Percentiles rank a stretch among this genome's conserved stretches.
Conservation (phyloP, 495 filamentous ascomycete genomes). For the Penicillium dipodomyicola region DNA sequence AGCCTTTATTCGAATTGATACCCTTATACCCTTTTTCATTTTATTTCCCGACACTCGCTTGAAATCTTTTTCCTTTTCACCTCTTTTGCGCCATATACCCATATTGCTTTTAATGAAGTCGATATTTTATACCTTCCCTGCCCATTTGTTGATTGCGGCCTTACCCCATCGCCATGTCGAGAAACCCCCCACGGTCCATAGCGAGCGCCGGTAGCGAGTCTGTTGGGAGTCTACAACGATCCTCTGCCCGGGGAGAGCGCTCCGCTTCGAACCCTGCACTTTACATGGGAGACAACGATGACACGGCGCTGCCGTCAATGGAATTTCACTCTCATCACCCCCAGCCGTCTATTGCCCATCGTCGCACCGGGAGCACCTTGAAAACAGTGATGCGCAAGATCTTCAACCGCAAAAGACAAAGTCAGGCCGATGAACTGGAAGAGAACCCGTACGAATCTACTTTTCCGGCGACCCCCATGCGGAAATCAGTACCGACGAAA, state of each 20-base stretch:
- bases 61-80: neutral
- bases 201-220: slow-evolving; percentile 27
- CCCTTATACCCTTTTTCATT: slow-evolving; percentile 14
- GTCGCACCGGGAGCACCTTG: slow-evolving; percentile 44
- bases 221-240: slow-evolving; percentile 13
- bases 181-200: slow-evolving; percentile 18
- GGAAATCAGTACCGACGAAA: slow-evolving; percentile 3
- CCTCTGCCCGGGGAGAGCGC: slow-evolving; percentile 20
- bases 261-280: slow-evolving; percentile 22
- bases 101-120: slow-evolving; percentile 23
- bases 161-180: slow-evolving; percentile 16
- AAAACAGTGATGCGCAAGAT: slow-evolving; percentile 51
- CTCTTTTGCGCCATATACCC: slow-evolving; percentile 20
- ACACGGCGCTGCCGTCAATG: slow-evolving; percentile 31
- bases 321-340: slow-evolving; percentile 22
- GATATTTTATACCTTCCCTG: slow-evolving; percentile 1
- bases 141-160: slow-evolving; percentile 1
- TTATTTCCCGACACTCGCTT: slow-evolving; percentile 20
- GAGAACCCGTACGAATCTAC: slow-evolving; percentile 23
- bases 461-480: slow-evolving; percentile 5
- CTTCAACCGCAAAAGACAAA: slow-evolving; percentile 45
- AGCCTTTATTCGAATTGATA: slow-evolving; percentile 21
- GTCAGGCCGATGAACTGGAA: slow-evolving; percentile 36
- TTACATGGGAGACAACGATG: slow-evolving; percentile 22
- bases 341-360: slow-evolving; percentile 27